phyloP scores from a whole-genome alignment of 495 filamentous ascomycete genomes.

The Aspergillus sclerotioniger region DNA sequence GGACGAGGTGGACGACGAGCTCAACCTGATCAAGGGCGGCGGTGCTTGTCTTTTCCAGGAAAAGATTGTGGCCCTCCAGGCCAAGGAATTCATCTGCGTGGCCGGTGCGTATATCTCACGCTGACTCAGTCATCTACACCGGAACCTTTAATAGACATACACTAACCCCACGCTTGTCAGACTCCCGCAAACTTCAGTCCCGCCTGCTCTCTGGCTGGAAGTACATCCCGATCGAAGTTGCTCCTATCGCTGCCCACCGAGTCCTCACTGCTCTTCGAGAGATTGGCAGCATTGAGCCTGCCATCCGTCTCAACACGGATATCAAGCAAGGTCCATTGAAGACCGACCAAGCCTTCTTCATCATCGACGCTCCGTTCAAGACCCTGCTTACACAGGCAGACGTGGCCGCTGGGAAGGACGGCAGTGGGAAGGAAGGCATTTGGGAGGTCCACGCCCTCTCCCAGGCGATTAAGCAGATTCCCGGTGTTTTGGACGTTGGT shows the following conservation, averaged over 20 bases:
- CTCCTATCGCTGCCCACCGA: constrained; percentile 71
- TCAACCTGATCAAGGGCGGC: constrained; percentile 97
- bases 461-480: constrained; percentile 70
- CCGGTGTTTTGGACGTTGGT: constrained; percentile 88
- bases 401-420: constrained; percentile 44
- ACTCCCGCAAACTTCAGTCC: constrained; percentile 80
- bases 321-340: constrained; percentile 78
- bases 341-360: constrained; percentile 92
- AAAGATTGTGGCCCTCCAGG: constrained; percentile 85
- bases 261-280: constrained; percentile 64
- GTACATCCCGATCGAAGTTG: constrained; percentile 88
- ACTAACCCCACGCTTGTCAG: constrained; percentile 34
- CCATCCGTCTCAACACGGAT: constrained; percentile 63
- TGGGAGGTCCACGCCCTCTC: constrained; percentile 79
- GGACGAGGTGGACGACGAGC: constrained; percentile 90
- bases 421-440: constrained; percentile 52
- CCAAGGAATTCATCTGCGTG: constrained; percentile 89
- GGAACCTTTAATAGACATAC: background rate
- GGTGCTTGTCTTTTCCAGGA: constrained; percentile 97
- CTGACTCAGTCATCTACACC: background rate
- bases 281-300: constrained; percentile 69
- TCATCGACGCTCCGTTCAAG: constrained; percentile 86
- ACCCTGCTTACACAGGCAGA: constrained; percentile 64
- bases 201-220: constrained; percentile 79
- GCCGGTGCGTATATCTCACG: constrained; percentile 57